These are phyloP conservation scores for Hygrophila difformis DNA, from an alignment of 257 asterid genomes.

Conservation along the genomic window DNA sequence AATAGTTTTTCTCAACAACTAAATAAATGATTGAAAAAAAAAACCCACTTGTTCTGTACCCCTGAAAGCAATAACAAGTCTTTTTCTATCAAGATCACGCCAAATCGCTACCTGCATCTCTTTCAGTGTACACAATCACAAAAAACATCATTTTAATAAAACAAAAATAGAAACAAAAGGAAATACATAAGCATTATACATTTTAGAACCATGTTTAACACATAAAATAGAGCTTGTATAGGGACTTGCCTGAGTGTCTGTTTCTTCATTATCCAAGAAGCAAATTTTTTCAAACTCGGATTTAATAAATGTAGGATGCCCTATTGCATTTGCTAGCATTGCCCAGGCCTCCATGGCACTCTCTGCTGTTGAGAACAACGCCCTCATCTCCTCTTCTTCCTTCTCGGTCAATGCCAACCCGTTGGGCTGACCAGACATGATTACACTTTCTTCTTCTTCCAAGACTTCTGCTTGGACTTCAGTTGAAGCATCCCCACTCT, in stretches of 20 bases:
- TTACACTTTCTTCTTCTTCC: conserved; percentile 19
- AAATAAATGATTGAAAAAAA: conserved; percentile 1
- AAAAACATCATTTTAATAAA: conserved; percentile 7
- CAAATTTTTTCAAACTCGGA: conserved; percentile 92
- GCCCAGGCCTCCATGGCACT: conserved; percentile 99
- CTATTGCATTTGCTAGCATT: conserved; percentile 85
- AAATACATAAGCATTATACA: not conserved
- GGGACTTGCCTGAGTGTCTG: conserved; percentile 86
- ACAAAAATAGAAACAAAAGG: conserved; percentile 5
- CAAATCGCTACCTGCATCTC: conserved; percentile 80
- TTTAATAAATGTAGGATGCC: conserved; percentile 90
- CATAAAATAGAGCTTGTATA: conserved; percentile 4
- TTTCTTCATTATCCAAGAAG: conserved; percentile 76
- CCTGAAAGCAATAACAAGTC: conserved; percentile 94
- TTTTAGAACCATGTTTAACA: not conserved
- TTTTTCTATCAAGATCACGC: conserved; percentile 68
- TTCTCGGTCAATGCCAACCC: conserved; percentile 54
- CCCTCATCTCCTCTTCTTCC: conserved; percentile 93
- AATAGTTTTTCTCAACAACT: not conserved
- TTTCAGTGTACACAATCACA: conserved; percentile 18
- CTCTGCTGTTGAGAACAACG: conserved; percentile 87
- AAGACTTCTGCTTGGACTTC: conserved; percentile 23
- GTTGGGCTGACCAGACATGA: conserved; percentile 20
- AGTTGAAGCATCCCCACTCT: conserved; percentile 30
- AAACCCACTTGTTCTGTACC: conserved; percentile 95